Evolutionary conservation across 805 yeast genomes (phyloP), one percentile per base, ranked within the genome.

Genomic region (Saturnispora bothae): DNA sequence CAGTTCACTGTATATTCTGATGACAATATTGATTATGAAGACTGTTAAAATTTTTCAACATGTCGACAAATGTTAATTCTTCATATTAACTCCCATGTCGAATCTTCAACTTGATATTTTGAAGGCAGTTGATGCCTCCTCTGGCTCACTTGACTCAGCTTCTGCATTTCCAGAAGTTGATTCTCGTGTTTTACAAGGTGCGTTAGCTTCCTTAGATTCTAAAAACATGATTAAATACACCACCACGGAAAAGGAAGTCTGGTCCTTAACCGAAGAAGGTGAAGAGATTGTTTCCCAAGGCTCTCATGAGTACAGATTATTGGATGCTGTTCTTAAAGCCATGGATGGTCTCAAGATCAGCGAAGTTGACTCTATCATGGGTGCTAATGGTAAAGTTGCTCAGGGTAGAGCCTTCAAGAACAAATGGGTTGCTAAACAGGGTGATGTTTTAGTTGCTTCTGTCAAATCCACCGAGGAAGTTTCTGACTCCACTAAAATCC

Each of bases 391-490:
- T 45, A 78, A 79, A 50, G 71, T 89, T 47, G 99, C 98, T 46
- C 98, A 92, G 65, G 95, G 94, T 50, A 78, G 88, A 53, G 99
- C 97, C 14, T 94, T 92, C 73, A 89, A 86, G 63, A 88, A 88
- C 60, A 94, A 94, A 30, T 92, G 99, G 99, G 78, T 92, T 52
- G 65, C 73, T 46, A 92, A 94, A 59, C 83, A 80, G 42, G 94
- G 89, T 41, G 94, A 83, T 50, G 76, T 70, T 52, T 71, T 89
- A 49, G 73, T 83, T 36, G 57, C 83, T 21, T 73, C 76, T 46
- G 66, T 78, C 23, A 61, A 66, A 34, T 65, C 63, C 29, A 60
- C 56, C 4, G 49, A 56, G 13, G 59, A 68, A 39, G 85, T 86
- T 27, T 63, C 59, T 9, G 95, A 84, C 60, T 67, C 65, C 34